Conservation (phyloP, 164 flowering plant species). For the Stephania japonica region DNA sequence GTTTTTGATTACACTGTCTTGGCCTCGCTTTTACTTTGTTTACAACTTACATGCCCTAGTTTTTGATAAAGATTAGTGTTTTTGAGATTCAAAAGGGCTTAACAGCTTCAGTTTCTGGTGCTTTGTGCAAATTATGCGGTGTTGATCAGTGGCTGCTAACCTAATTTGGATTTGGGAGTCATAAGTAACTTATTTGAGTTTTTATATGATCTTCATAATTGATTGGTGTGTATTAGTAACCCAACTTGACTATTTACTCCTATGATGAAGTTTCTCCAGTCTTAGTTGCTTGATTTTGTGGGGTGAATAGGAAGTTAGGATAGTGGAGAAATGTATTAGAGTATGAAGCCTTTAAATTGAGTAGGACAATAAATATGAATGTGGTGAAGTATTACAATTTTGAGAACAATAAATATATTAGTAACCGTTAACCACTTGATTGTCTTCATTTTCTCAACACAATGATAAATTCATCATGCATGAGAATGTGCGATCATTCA, state of each 20-base stretch:
- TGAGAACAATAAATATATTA: no score
- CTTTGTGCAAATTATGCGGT: neutral
- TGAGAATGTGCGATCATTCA: no score
- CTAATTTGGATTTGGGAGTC: neutral
- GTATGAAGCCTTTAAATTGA: no score
- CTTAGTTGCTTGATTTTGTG: neutral
- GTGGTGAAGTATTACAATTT: no score
- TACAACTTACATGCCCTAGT: neutral
- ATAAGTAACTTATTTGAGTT: neutral
- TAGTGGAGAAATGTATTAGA: no score
- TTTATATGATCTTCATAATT: neutral
- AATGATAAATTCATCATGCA: no score
- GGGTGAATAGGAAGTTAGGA: no score
- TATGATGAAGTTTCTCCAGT: no score
- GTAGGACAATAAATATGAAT: no score
- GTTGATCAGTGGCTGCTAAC: neutral
- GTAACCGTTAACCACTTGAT: no score
- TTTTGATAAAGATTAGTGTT: neutral
- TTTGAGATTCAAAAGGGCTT: neutral
- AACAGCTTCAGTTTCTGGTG: neutral
- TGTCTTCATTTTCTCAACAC: no score
- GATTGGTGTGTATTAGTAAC: neutral
- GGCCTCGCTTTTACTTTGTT: neutral
- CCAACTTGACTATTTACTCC: no score
- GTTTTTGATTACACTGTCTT: slow-evolving; percentile 12